Percentiles rank a stretch among this genome's conserved stretches.
These are phyloP conservation scores for Teratosphaeria destructans DNA, from an alignment of 2,329 filamentous ascomycete genomes.

Conservation along the genomic window DNA sequence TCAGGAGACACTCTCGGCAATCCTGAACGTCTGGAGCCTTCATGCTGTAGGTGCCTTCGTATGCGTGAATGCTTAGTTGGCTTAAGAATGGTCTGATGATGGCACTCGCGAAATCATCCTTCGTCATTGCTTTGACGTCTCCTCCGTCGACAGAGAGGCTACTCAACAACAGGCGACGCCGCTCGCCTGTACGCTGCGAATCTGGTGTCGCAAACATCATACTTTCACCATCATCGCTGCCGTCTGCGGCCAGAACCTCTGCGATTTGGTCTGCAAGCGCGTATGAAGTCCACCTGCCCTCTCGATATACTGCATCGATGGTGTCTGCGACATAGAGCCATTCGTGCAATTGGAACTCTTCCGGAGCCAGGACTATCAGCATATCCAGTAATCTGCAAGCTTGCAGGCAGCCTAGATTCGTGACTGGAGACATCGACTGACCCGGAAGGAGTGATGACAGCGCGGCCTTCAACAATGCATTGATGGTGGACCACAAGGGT, in stretches of 20 bases:
- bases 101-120: conserved; percentile 58
- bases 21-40: conserved; percentile 54
- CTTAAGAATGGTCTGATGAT: conserved; percentile 82
- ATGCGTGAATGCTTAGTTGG: conserved; percentile 83
- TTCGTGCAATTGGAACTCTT: conserved; percentile 96
- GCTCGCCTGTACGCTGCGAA: background rate
- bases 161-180: conserved; percentile 33
- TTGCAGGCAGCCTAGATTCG: conserved; percentile 67
- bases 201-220: background rate
- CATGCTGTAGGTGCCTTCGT: conserved; percentile 88
- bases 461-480: conserved; percentile 70
- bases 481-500: conserved; percentile 81
- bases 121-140: conserved; percentile 43
- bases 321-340: conserved; percentile 98
- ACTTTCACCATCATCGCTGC: conserved; percentile 21
- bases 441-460: conserved; percentile 63
- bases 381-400: conserved; percentile 89
- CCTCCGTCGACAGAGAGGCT: conserved; percentile 47
- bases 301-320: conserved; percentile 85
- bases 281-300: conserved; percentile 55
- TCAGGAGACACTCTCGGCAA: conserved; percentile 35
- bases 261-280: conserved; percentile 78
- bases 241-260: conserved; percentile 48
- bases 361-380: conserved; percentile 74
- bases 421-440: conserved; percentile 55